Base-by-base conservation (phyloP, 202 grass and related monocot species). In the Carex sylvatica region DNA sequence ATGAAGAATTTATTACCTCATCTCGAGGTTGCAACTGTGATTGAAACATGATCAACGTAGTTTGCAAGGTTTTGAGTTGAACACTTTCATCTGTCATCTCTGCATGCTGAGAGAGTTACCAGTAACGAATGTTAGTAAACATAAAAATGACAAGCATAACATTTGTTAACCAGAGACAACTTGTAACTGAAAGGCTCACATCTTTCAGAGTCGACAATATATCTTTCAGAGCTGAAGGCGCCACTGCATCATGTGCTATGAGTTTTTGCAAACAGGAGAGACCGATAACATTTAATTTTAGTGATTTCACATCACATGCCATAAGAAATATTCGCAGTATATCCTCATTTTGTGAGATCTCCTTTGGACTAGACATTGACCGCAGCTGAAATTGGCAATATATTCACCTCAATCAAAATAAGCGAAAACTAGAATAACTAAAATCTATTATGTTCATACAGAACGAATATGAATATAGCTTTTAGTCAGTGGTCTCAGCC, bases 261-360 rank as follows among this genome's bases (percentile, higher is more conserved):
- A 98, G 95, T 84, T 98, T 98, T 90, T 98, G 95, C 87, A 98
- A 89, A 83, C 92, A 99, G 35, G 91, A 99, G 33, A 99, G 93
- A 80, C 96, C 96, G 59, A 99, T 93, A 26, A 92, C 96, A 90
- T 91, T 99, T 76, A 99, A 83, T 86, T 95, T 95, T 74, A 95
- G 83, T 80, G 96, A 92, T 82, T 92, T 99, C 68, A 99, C 93
- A 83, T 88, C 84, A 55, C 96, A 99, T 74, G 96, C 91, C 92
- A 95, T 95, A 80, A 99, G 77, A 91, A 98, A 95, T 83, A 99
- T 99, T 74, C 86, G 84, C 74, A 93, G 28, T 86, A 93, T 95
- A 88, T 95, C 91, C 60, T 93, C 88, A 78, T 93, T 95, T 71
- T 99, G 92, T 78, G 93, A 88, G 74, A 99, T 99, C 87, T 99